phyloP scores from a whole-genome alignment of 1,284 basidiomycete genomes.

The Ustilago nuda region DNA sequence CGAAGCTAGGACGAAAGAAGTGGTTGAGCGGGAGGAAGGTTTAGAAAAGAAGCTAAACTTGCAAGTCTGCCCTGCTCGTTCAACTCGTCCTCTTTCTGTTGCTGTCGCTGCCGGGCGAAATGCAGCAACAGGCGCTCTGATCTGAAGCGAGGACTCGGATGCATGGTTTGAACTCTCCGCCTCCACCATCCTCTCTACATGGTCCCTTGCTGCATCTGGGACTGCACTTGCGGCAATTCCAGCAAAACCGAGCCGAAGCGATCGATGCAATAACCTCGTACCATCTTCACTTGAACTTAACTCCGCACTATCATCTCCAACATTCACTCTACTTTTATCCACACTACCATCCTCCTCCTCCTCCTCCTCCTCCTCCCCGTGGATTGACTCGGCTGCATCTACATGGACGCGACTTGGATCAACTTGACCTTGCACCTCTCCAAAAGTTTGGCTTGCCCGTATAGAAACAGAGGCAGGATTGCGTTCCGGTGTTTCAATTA shows the following conservation, averaged over 20 bases:
- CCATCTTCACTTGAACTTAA: neutral
- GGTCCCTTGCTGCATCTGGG: neutral
- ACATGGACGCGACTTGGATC: no score
- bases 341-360: neutral
- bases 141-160: slow-evolving; percentile 22
- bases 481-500: slow-evolving; percentile 32
- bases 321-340: slow-evolving; percentile 9
- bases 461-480: no score
- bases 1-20: neutral
- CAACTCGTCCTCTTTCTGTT: neutral
- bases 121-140: slow-evolving; percentile 15
- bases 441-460: neutral
- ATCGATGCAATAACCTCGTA: neutral
- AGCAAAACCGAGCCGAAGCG: neutral
- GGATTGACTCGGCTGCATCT: neutral
- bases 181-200: neutral
- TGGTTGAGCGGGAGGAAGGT: neutral
- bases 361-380: neutral
- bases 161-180: neutral
- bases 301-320: slow-evolving; percentile 5
- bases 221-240: neutral
- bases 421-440: no score
- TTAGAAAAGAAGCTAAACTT: slow-evolving; percentile 35
- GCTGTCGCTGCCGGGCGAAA: neutral
- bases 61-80: slow-evolving; percentile 10